Base-by-base conservation (phyloP, 2,329 filamentous ascomycete species). In the Scleromitrula shiraiana region DNA sequence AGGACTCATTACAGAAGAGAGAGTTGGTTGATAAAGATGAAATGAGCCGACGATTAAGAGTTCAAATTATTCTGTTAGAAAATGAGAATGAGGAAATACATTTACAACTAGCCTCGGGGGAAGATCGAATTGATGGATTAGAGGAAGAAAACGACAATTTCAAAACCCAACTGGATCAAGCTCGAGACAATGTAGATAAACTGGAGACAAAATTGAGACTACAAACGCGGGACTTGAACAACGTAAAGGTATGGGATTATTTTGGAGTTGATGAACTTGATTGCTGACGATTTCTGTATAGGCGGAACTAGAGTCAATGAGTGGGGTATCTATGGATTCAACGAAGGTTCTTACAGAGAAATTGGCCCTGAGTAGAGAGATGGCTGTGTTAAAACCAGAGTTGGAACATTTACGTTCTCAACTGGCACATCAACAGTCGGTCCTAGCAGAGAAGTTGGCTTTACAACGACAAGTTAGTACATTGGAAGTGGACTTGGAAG, bases 401-500 rank as follows among this genome's bases (percentile, higher is more conserved):
- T 60, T 83, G 27, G 78, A 83, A 53, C 77, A 80, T 59, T 66
- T 84, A 12, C 75, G 73, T 53, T 70, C 74, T 6, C 79, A 84
- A 62, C 71, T 70, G 17, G 65, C 69, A 26, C 71, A 73, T 12
- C 80, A 90, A 46, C 82, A 89, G 59, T 74, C 77, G 2, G 70
- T 87, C 9, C 71, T 94, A 14, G 73, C 83, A 1, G 88, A 95
- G 62, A 95, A 94, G 64, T 72, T 91, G 38, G 76, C 83, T 2
- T 68, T 96, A 12, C 83, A 93, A 62, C 82, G 85, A 39, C 86
- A 93, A 65, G 66, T 95, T 23, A 83, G 76, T 60, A 80, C 83
- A 2, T 66, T 90, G 2, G 85, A 95, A 64, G 81, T 88, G 36
- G 85, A 95, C 58, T 73, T 95, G 2, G 87, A 90, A 55, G 87